Evolutionary conservation across 2,329 filamentous ascomycete genomes (phyloP).

Genomic region (Hirsutella rhossiliensis): DNA sequence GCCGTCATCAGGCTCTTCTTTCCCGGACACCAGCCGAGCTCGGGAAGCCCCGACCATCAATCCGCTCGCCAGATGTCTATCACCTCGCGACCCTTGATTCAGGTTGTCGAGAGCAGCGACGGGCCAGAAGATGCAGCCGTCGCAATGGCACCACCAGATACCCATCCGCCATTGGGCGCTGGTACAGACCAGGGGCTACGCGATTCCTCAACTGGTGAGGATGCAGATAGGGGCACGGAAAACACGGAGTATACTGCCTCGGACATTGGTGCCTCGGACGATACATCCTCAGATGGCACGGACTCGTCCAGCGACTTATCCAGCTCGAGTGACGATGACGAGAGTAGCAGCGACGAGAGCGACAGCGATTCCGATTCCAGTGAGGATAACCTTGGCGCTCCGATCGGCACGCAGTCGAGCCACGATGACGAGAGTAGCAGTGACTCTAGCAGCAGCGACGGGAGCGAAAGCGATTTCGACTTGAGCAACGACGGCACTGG

Average conservation of each 20-base stretch:
- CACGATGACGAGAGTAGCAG: neutral
- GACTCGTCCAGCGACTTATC: constrained; percentile 7
- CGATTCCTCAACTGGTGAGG: no score
- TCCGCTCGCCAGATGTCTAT: neutral
- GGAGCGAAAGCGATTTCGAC: neutral
- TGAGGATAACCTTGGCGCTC: neutral
- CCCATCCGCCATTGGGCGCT: no score
- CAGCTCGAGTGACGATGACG: constrained; percentile 4
- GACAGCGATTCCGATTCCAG: neutral
- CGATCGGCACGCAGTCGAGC: no score
- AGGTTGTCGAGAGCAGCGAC: constrained; percentile 6
- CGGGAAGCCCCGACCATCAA: neutral
- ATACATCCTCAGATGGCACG: no score
- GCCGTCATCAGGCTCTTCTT: constrained; percentile 9
- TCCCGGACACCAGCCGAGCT: constrained; percentile 1
- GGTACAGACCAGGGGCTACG: no score
- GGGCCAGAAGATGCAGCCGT: neutral
- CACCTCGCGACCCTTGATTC: constrained; percentile 15
- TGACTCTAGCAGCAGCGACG: neutral
- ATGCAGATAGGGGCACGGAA: no score
- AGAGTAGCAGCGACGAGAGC: constrained; percentile 9
- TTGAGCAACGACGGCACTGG: neutral
- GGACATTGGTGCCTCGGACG: no score
- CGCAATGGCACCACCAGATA: neutral
- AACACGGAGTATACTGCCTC: no score